phyloP scores from a whole-genome alignment of 2,329 filamentous ascomycete genomes.

The Neurospora crassa region DNA sequence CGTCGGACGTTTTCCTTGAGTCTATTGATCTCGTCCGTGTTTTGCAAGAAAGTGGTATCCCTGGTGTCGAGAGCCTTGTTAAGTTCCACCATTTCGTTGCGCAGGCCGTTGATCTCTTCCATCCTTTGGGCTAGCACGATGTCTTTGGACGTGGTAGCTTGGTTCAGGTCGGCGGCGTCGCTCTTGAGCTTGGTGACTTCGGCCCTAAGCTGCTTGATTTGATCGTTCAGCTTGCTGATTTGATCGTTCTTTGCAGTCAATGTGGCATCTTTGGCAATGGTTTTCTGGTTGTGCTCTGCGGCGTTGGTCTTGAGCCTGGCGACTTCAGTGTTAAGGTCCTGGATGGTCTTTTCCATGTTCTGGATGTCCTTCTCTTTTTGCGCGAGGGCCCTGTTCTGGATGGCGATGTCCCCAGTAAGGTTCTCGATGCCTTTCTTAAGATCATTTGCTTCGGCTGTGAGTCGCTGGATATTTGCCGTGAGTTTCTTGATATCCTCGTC shows the following conservation, averaged over 20 bases:
- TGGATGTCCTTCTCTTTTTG: neutral
- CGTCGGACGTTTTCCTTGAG: neutral
- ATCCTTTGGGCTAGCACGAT: neutral
- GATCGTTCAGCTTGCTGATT: neutral
- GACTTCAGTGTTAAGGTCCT: neutral
- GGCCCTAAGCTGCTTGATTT: neutral
- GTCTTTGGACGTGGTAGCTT: neutral
- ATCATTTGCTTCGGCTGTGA: neutral
- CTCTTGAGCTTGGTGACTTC: neutral
- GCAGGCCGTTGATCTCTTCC: neutral
- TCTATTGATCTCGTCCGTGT: neutral
- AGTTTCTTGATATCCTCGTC: neutral
- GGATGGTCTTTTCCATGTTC: neutral
- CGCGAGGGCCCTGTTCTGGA: neutral
- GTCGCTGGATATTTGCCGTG: neutral
- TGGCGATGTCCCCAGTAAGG: neutral
- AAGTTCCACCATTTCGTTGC: neutral
- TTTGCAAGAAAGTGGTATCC: neutral
- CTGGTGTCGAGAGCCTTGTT: neutral
- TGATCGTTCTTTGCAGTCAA: neutral
- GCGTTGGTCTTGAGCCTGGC: neutral
- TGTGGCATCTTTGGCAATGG: neutral
- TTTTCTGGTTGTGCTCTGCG: neutral
- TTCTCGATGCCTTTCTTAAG: neutral
- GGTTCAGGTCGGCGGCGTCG: neutral